Percentiles rank a stretch among this genome's conserved stretches.
Conservation (phyloP, 768 basidiomycete species). For the Hygrocybe punicea region DNA sequence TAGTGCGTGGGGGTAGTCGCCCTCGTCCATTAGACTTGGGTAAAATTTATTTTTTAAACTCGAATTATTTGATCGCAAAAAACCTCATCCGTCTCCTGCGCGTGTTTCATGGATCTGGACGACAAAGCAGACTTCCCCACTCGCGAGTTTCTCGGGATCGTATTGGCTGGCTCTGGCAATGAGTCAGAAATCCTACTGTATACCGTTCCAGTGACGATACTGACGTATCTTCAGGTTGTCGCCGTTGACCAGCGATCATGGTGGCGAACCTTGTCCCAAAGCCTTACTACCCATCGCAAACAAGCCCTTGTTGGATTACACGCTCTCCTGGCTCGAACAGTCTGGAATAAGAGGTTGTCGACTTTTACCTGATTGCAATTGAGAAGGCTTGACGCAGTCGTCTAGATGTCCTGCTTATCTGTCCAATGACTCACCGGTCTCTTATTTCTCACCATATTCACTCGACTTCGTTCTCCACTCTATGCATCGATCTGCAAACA, state of each 20-base stretch:
- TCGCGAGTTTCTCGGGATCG: slow-evolving; percentile 84
- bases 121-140: slow-evolving; percentile 48
- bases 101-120: slow-evolving; percentile 63
- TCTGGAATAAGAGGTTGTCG: slow-evolving; percentile 75
- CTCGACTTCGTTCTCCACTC: slow-evolving; percentile 66
- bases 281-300: slow-evolving; percentile 86
- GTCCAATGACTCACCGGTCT: slow-evolving; percentile 70
- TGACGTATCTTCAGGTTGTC: slow-evolving; percentile 47
- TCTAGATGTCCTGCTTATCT: slow-evolving; percentile 82
- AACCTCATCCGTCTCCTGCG: too few relatives aligned
- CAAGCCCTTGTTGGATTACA: slow-evolving; percentile 80
- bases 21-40: too few relatives aligned
- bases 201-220: slow-evolving; percentile 14
- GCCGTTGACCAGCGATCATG: slow-evolving; percentile 73
- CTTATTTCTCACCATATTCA: slow-evolving; percentile 82
- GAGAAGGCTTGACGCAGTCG: slow-evolving; percentile 5
- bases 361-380: slow-evolving; percentile 2
- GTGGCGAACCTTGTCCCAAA: slow-evolving; percentile 81
- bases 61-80: too few relatives aligned
- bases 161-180: slow-evolving; percentile 90
- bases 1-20: too few relatives aligned
- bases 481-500: slow-evolving; percentile 74
- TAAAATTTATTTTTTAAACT: too few relatives aligned
- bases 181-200: slow-evolving; percentile 62
- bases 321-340: slow-evolving; percentile 81